Evolutionary conservation across 306 rosid genomes (phyloP), one percentile per base, ranked within the genome.

Genomic region (Quercus glauca): DNA sequence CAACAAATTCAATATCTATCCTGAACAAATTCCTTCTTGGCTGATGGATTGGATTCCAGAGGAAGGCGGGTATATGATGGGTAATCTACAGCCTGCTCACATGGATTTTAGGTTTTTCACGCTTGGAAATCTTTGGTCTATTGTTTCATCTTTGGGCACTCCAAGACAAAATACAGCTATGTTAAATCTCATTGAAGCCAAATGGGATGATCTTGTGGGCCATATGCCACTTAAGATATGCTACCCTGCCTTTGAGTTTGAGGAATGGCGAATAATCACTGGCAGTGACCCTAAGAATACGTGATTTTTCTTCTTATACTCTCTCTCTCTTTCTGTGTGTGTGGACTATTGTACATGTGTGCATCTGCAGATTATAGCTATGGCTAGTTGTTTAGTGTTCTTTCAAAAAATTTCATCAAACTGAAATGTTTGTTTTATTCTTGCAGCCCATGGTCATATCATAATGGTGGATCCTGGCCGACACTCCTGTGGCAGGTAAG

Each of bases 401-500:
- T 18, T 8, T 23, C 13, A 10, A 17, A 55, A 14, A 37, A 41
- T 63, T 74, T 31, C 49, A 41, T 59, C 20, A 71, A 61, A 59
- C 84, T 80, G 61, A 90, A 76, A 23, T 56, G 12, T 74, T 37
- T 78, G 64, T 64, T 71, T 73, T 45, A 78, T 69, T 80, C 78
- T 73, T 76, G 77, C 96, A 95, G 99, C 61, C 91, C 99, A 35
- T 95, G 98, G 99, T 95, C 99, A 64, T 95, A 95, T 86, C 99
- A 95, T 78, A 95, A 95, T 67, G 98, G 97, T 29, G 99, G 99
- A 76, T 95, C 99, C 75, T 95, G 99, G 99, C 99, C 99, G 3
- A 93, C 99, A 18, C 98, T 95, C 78, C 80, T 95, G 67, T 95
- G 99, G 98, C 99, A 95, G 97, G 99, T 95, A 78, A 78, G 55